phyloP scores from a whole-genome alignment of 2,329 filamentous ascomycete genomes.

The Drechslerella stenobrocha region DNA sequence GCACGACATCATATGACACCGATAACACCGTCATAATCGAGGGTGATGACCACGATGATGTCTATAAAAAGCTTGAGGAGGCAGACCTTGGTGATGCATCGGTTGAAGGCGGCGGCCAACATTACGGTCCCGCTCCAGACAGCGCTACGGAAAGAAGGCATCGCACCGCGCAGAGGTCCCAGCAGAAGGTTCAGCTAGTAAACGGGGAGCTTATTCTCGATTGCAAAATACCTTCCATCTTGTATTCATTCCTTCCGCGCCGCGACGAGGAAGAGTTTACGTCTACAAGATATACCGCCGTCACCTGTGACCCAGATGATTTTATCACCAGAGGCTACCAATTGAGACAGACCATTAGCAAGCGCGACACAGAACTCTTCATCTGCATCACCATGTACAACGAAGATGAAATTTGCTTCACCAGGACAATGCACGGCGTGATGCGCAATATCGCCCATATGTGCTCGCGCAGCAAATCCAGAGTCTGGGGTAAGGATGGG shows the following conservation, averaged over 20 bases:
- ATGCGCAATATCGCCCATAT: conserved; percentile 99
- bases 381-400: conserved; percentile 99
- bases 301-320: conserved; percentile 96
- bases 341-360: conserved; percentile 84
- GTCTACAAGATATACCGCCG: conserved; percentile 97
- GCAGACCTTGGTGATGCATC: conserved; percentile 53
- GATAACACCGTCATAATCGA: conserved; percentile 46
- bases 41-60: conserved; percentile 22
- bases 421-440: conserved; percentile 95
- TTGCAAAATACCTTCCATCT: conserved; percentile 97
- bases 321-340: conserved; percentile 88
- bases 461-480: conserved; percentile 85
- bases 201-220: conserved; percentile 97
- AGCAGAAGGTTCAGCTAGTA: conserved; percentile 92
- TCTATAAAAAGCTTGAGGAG: conserved; percentile 56
- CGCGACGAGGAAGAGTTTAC: conserved; percentile 95
- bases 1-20: conserved; percentile 36
- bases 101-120: conserved; percentile 64
- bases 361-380: conserved; percentile 89
- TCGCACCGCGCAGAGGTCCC: conserved; percentile 81
- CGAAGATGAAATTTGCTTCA: conserved; percentile 95
- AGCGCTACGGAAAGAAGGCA: conserved; percentile 79
- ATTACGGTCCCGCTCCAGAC: conserved; percentile 84
- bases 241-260: conserved; percentile 93
- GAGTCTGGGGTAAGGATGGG: conserved; percentile 93